phyloP scores from a whole-genome alignment of 2,329 filamentous ascomycete species.

The Stemphylium lycopersici region DNA sequence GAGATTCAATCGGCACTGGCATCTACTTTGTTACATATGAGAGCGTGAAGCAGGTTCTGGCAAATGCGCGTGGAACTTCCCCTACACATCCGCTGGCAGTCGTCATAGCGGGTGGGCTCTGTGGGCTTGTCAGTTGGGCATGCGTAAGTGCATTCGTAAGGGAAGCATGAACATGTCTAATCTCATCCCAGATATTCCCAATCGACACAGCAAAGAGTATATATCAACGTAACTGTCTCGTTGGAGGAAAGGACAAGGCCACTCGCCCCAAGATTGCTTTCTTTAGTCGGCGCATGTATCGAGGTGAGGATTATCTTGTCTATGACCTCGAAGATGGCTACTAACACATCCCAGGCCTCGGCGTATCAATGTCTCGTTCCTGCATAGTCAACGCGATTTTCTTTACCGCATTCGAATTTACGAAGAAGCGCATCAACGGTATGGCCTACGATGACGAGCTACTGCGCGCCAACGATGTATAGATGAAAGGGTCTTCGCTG shows the following conservation, averaged over 20 bases:
- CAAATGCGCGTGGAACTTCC: slow-evolving; percentile 73
- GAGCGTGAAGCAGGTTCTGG: slow-evolving; percentile 80
- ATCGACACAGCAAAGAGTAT: slow-evolving; percentile 86
- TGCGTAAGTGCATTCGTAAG: slow-evolving; percentile 60
- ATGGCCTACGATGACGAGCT: slow-evolving; percentile 48
- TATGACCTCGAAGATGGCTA: neutral
- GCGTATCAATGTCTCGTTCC: slow-evolving; percentile 81
- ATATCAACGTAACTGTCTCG: slow-evolving; percentile 81
- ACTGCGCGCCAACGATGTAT: slow-evolving; percentile 34
- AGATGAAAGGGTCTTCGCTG: slow-evolving; percentile 9
- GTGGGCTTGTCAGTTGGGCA: slow-evolving; percentile 84
- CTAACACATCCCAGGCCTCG: slow-evolving; percentile 57
- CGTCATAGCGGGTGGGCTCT: slow-evolving; percentile 77
- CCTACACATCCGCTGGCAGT: slow-evolving; percentile 82
- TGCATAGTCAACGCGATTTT: slow-evolving; percentile 87
- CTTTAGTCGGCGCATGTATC: slow-evolving; percentile 79
- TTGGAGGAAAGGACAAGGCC: slow-evolving; percentile 66
- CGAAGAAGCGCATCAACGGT: slow-evolving; percentile 66
- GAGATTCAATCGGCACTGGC: slow-evolving; percentile 81
- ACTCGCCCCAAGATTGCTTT: slow-evolving; percentile 73
- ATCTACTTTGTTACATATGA: slow-evolving; percentile 93
- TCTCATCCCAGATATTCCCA: slow-evolving; percentile 55
- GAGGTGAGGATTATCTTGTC: slow-evolving; percentile 57
- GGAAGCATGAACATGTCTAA: slow-evolving; percentile 10
- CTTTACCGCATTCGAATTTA: slow-evolving; percentile 85